These are phyloP conservation scores for Colletotrichum lupini DNA, from an alignment of 2,329 filamentous ascomycete species.

Conservation along the genomic window DNA sequence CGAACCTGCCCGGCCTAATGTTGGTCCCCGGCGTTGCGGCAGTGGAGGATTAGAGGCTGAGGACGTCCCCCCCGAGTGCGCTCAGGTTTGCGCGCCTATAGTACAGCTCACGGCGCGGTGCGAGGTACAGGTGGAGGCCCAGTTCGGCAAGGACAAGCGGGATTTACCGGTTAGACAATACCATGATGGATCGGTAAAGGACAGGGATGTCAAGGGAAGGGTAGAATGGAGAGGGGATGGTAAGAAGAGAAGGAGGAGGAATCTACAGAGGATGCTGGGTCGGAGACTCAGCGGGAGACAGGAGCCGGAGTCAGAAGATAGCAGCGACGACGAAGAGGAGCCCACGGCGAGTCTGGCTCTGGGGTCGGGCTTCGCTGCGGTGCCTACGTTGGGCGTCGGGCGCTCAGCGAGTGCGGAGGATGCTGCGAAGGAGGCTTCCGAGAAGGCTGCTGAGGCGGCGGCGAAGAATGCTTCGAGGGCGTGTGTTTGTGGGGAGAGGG, in stretches of 20 bases:
- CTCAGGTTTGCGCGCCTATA: conserved; percentile 7
- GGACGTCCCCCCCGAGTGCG: conserved; percentile 30
- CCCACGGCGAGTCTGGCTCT: not conserved
- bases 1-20: not conserved
- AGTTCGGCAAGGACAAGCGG: conserved; percentile 1
- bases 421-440: not conserved
- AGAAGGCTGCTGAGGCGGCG: not conserved
- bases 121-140: conserved; percentile 11
- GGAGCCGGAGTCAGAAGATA: not conserved
- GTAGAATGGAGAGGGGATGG: too few species aligned
- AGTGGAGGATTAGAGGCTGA: conserved; percentile 23
- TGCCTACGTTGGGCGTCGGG: not conserved
- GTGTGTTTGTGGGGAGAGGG: conserved; percentile 22
- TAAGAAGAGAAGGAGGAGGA: not conserved
- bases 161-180: not conserved
- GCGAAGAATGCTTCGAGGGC: not conserved
- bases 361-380: not conserved
- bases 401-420: not conserved
- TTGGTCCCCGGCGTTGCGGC: not conserved
- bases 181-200: not conserved
- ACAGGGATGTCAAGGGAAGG: too few species aligned
- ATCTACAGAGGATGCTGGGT: not conserved
- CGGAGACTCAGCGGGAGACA: not conserved
- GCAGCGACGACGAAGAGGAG: not conserved
- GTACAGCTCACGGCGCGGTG: conserved; percentile 24